A percentile compares a stretch with the other conserved stretches of the same genome.
Conservation (phyloP, 768 basidiomycete species). For the Calocera viscosa region DNA sequence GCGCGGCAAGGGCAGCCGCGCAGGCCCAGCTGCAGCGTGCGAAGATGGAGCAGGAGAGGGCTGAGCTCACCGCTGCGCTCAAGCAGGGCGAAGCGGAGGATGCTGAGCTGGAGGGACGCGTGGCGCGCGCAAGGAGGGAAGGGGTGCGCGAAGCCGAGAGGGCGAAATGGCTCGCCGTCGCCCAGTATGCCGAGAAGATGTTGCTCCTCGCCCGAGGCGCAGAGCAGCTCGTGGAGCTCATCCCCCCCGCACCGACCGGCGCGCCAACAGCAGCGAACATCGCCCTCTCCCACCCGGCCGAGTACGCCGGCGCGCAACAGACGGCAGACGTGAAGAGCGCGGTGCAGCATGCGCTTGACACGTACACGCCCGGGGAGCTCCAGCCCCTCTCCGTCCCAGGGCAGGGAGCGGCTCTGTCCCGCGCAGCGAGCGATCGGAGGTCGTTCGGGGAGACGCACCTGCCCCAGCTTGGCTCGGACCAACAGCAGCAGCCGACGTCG, state of each 20-base stretch:
- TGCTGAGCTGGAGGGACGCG: constrained; percentile 51
- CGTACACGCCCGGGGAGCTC: constrained; percentile 52
- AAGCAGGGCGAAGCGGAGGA: constrained; percentile 53
- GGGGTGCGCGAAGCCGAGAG: constrained; percentile 62
- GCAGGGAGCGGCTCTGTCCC: not conserved
- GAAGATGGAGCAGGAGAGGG: constrained; percentile 36
- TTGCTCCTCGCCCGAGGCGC: constrained; percentile 61
- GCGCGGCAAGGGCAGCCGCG: constrained; percentile 45
- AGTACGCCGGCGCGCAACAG: constrained; percentile 45
- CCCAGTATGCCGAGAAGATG: constrained; percentile 79
- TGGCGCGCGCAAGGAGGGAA: constrained; percentile 62
- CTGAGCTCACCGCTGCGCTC: constrained; percentile 59
- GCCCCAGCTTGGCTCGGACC: constrained; percentile 28
- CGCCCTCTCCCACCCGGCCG: not conserved
- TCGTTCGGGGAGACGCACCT: constrained; percentile 75
- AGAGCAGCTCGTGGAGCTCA: constrained; percentile 50
- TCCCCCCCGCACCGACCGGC: constrained; percentile 50
- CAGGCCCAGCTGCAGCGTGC: constrained; percentile 30
- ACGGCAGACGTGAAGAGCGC: constrained; percentile 62
- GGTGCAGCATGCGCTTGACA: constrained; percentile 65
- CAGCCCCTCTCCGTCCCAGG: not conserved
- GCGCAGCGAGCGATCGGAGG: constrained; percentile 49
- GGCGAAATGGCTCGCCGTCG: constrained; percentile 66
- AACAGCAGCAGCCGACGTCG: not conserved
- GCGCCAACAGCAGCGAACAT: not conserved